These are phyloP conservation scores for Trichoderma atrobrunneum DNA, from an alignment of 2,329 filamentous ascomycete genomes.

Conservation along the genomic window DNA sequence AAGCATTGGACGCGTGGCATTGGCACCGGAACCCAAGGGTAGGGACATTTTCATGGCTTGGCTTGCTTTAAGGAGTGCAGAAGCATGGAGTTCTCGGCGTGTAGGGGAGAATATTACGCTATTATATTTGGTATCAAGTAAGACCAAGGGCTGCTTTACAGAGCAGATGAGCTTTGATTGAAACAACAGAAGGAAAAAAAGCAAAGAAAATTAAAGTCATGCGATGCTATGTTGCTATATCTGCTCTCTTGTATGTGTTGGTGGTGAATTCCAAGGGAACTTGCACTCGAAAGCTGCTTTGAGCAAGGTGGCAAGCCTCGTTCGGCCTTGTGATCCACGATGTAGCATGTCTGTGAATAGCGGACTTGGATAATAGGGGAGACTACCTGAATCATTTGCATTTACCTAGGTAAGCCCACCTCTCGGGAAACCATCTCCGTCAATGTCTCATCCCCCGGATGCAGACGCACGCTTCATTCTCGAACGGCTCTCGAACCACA, in stretches of 20 bases:
- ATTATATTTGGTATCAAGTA: not conserved
- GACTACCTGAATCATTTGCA: not conserved
- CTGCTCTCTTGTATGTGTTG: not conserved
- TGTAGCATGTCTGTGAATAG: not conserved
- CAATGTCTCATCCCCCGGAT: not conserved
- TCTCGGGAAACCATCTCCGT: not conserved
- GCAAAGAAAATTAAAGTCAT: not conserved
- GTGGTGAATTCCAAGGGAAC: not conserved
- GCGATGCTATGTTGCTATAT: not conserved
- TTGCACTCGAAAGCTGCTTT: not conserved
- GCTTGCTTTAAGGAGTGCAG: not conserved
- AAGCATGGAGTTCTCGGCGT: conserved; percentile 18
- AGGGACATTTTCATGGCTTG: conserved; percentile 13
- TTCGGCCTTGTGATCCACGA: not conserved
- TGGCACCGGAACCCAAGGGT: not conserved
- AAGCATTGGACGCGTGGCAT: not conserved
- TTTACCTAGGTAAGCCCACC: not conserved
- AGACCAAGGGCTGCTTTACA: not conserved
- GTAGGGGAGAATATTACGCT: not conserved
- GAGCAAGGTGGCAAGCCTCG: not conserved
- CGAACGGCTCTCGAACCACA: not conserved
- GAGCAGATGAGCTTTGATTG: not conserved
- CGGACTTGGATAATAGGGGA: not conserved
- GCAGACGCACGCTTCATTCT: not conserved
- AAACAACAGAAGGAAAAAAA: not conserved